These are phyloP conservation scores for Rhynchosporium graminicola DNA, from an alignment of 2,329 filamentous ascomycete species.

Conservation along the genomic window DNA sequence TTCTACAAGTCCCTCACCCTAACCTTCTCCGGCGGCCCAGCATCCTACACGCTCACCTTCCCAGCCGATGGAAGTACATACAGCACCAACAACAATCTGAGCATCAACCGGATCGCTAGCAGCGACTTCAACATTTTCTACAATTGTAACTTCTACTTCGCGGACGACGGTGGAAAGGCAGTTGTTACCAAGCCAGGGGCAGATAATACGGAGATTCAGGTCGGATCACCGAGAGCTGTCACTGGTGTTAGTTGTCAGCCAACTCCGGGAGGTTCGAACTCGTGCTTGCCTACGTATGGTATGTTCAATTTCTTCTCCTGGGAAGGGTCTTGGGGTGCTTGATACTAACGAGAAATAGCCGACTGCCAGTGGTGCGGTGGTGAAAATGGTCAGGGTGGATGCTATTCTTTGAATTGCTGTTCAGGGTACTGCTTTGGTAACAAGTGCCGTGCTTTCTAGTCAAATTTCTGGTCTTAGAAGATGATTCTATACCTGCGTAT, in stretches of 20 bases:
- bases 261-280: slow-evolving; percentile 6
- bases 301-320: slow-evolving; percentile 33
- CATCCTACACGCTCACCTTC: slow-evolving; percentile 46
- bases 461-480: neutral
- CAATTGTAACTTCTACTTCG: slow-evolving; percentile 49
- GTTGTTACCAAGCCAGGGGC: neutral
- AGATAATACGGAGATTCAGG: slow-evolving; percentile 37
- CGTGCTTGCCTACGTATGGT: slow-evolving; percentile 46
- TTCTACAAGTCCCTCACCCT: slow-evolving; percentile 39
- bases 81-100: slow-evolving; percentile 44
- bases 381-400: slow-evolving; percentile 17
- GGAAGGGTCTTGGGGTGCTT: neutral
- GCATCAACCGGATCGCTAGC: slow-evolving; percentile 46
- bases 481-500: too few relatives aligned
- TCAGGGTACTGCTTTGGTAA: slow-evolving; percentile 35
- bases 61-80: slow-evolving; percentile 46
- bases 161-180: slow-evolving; percentile 18
- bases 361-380: slow-evolving; percentile 26
- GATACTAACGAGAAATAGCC: slow-evolving; percentile 14
- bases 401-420: slow-evolving; percentile 25
- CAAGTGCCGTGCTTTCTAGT: slow-evolving; percentile 23
- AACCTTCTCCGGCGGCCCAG: slow-evolving; percentile 47
- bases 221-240: slow-evolving; percentile 50
- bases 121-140: slow-evolving; percentile 47
- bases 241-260: slow-evolving; percentile 43